Evolutionary conservation across 1,284 basidiomycete genomes (phyloP), one percentile per base, ranked within the genome.

Genomic region (Naganishia sp.): DNA sequence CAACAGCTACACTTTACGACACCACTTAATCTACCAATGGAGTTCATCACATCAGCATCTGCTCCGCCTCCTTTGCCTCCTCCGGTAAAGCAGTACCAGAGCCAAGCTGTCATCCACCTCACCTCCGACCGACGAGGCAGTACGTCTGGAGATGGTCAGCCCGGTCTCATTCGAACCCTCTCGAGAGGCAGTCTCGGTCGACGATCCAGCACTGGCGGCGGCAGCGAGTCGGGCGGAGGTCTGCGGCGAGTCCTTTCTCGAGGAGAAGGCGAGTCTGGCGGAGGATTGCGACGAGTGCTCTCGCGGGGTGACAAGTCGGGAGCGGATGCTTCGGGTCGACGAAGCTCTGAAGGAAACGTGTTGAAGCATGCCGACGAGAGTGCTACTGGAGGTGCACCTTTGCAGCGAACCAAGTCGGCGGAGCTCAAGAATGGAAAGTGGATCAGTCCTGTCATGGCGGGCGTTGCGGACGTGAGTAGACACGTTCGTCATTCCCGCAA

Each of bases 1-100:
- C 25, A 46, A 3, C 32, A 23, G n/a, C 0, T 11, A 18, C 57
- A 54, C 28, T 6, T 21, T 18, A 11, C 31, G 4, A 41, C 32
- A 9, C n/a, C 6, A 41, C 52, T 42, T 21, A 5, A 9, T n/a
- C 47, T 18, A 39, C 50, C 21, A 35, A 61, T 61, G 58, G 58
- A 61, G 28, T 61, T 61, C 47, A 31, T 61, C 58, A 61, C 58
- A 6, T 28, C 47, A 7, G 15, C 46, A 25, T 61, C 58, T 4
- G 35, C 58, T n/a, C 58, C 58, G 17, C 58, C 58, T 9, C 47
- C 47, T n/a, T 61, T 61, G 58, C 58, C 58, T 50, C 58, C 58
- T 39, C 32, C 46, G 13, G 11, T 10, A 23, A 61, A 61, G 47
- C 58, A 61, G 28, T 61, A 61, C 39, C 58, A 61, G 23, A 41